Conservation (phyloP, 164 flowering plant genomes). For the Cinnamomum micranthum region DNA sequence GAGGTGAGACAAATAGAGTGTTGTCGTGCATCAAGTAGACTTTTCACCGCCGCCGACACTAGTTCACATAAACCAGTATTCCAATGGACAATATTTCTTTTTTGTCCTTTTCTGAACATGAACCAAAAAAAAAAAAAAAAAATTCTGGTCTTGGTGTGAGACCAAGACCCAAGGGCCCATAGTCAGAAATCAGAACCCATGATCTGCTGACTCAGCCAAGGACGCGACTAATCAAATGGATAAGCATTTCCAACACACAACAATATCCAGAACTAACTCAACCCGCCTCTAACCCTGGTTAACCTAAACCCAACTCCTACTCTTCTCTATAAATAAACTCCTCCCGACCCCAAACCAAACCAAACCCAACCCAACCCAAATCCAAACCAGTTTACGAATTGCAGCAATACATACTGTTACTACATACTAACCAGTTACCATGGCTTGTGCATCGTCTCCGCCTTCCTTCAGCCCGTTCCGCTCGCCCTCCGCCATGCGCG, state of each 20-base stretch:
- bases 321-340: neutral
- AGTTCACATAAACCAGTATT: too few species aligned
- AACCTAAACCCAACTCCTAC: neutral
- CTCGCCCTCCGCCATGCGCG: neutral
- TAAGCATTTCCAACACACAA: neutral
- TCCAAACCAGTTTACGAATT: neutral
- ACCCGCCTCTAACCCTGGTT: neutral
- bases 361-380: neutral
- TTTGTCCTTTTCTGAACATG: too few species aligned
- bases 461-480: neutral
- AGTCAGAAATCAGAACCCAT: neutral
- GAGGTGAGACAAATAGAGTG: too few species aligned
- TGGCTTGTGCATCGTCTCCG: neutral
- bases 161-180: too few species aligned
- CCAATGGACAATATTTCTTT: too few species aligned
- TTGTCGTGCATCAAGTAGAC: too few species aligned
- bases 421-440: conserved; percentile 10
- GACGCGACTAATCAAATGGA: neutral
- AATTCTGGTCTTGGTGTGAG: too few species aligned
- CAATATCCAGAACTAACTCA: neutral
- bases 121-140: too few species aligned
- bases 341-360: neutral
- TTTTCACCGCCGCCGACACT: too few species aligned
- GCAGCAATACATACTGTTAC: neutral
- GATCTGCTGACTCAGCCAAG: neutral